These are phyloP conservation scores for Tilletia caries DNA, from an alignment of 1,284 basidiomycete species.

Conservation along the genomic window DNA sequence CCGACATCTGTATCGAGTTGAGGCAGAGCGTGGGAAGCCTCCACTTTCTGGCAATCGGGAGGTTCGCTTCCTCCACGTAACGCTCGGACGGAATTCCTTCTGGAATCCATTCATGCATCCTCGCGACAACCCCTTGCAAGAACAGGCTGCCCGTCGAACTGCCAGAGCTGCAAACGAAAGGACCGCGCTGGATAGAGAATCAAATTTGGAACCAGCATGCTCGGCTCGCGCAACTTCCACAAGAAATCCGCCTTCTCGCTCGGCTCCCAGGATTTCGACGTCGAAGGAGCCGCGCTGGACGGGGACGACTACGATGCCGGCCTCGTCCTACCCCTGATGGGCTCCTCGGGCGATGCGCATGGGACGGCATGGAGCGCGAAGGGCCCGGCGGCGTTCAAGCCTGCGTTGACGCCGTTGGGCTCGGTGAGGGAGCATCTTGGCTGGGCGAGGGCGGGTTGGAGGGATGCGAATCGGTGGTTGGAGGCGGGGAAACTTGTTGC, in stretches of 20 bases:
- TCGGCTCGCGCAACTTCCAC: background rate
- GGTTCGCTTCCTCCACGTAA: no score
- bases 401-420: constrained; percentile 27
- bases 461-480: constrained; percentile 40
- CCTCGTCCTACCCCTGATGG: constrained; percentile 29
- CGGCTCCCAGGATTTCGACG: constrained; percentile 45
- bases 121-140: no score
- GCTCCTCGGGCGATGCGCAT: constrained; percentile 15
- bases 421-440: constrained; percentile 32
- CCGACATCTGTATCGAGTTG: no score
- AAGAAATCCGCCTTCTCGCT: constrained; percentile 18
- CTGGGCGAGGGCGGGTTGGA: constrained; percentile 42
- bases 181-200: no score
- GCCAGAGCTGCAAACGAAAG: no score
- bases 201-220: background rate
- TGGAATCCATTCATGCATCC: no score
- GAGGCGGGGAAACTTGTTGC: constrained; percentile 27
- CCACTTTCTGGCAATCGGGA: no score
- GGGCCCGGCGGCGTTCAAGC: constrained; percentile 36
- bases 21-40: no score
- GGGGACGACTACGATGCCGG: constrained; percentile 45
- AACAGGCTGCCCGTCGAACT: no score
- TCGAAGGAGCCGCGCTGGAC: constrained; percentile 34
- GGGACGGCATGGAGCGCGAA: constrained; percentile 40
- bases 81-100: no score